These are phyloP conservation scores for Linum trigynum DNA, from an alignment of 345 rosid genomes.

Conservation along the genomic window DNA sequence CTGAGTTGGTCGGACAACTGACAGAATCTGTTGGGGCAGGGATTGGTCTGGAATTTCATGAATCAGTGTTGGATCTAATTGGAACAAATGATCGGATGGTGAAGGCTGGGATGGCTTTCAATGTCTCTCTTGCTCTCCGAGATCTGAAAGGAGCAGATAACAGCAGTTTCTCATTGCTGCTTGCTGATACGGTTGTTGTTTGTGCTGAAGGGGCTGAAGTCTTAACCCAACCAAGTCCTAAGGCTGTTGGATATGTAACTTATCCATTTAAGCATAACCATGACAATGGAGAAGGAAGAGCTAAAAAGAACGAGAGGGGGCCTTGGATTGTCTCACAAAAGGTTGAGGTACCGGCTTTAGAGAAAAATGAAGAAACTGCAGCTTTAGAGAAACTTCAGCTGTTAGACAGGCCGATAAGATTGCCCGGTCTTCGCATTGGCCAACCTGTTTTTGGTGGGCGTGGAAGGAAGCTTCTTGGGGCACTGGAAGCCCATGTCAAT, in stretches of 20 bases:
- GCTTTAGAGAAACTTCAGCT: too few species aligned
- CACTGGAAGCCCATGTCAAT: too few species aligned
- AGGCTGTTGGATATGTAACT: conserved; percentile 73
- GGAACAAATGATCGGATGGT: conserved; percentile 61
- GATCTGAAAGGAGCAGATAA: conserved; percentile 56
- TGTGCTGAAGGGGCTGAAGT: conserved; percentile 49
- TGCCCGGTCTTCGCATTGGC: too few species aligned
- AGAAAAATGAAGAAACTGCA: too few species aligned
- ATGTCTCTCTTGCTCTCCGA: conserved; percentile 83
- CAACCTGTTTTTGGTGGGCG: too few species aligned
- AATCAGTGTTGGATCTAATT: conserved; percentile 67
- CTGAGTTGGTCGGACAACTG: conserved; percentile 55
- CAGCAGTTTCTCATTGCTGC: conserved; percentile 50
- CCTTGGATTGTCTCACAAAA: conserved; percentile 36
- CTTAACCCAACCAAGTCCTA: conserved; percentile 56
- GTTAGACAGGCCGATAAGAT: too few species aligned
- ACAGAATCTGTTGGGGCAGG: conserved; percentile 96
- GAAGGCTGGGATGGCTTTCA: conserved; percentile 64
- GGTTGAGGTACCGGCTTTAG: too few species aligned
- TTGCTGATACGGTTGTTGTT: conserved; percentile 84
- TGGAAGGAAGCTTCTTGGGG: too few species aligned
- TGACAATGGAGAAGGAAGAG: conserved; percentile 57
- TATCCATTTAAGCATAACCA: conserved; percentile 84
- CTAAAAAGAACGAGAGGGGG: conserved; percentile 29
- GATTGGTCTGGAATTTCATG: conserved; percentile 86